Evolutionary conservation across 2,329 filamentous ascomycete genomes (phyloP).

Genomic region (Botrytis paeoniae): DNA sequence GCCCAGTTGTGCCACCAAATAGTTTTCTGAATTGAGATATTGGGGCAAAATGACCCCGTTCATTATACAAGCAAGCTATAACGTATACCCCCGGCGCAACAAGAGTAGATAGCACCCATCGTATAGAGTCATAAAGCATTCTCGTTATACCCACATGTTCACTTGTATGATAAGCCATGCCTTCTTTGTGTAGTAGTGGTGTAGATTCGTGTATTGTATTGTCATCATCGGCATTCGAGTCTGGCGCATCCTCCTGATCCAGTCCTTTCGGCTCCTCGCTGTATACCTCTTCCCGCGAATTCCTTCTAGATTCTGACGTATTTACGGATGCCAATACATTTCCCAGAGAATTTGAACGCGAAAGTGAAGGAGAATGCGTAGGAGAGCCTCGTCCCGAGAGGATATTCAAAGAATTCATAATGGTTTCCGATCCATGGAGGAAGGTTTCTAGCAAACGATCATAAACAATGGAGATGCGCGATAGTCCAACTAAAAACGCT

Average conservation of each 20-base stretch:
- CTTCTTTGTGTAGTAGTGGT: slow-evolving; percentile 54
- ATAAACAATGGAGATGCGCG: slow-evolving; percentile 13
- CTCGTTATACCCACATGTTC: slow-evolving; percentile 60
- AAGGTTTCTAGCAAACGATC: slow-evolving; percentile 20
- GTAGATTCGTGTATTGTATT: slow-evolving; percentile 60
- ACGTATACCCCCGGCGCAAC: slow-evolving; percentile 79
- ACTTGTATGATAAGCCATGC: slow-evolving; percentile 38
- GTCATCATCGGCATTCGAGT: slow-evolving; percentile 35
- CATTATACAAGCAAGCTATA: slow-evolving; percentile 78
- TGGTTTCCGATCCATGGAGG: slow-evolving; percentile 53
- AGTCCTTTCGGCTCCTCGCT: slow-evolving; percentile 41
- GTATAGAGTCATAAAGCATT: slow-evolving; percentile 71
- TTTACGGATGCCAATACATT: slow-evolving; percentile 36
- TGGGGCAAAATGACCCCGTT: slow-evolving; percentile 75
- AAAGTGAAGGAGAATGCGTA: slow-evolving; percentile 52
- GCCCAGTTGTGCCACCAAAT: slow-evolving; percentile 45
- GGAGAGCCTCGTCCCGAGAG: slow-evolving; percentile 79
- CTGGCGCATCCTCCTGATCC: slow-evolving; percentile 38
- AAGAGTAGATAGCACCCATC: slow-evolving; percentile 74
- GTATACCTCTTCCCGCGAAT: slow-evolving; percentile 41
- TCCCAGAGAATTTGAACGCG: slow-evolving; percentile 60
- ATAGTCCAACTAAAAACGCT: slow-evolving; percentile 6
- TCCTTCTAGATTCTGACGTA: slow-evolving; percentile 32
- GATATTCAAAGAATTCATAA: slow-evolving; percentile 97
- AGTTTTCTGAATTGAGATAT: slow-evolving; percentile 66